phyloP scores from a whole-genome alignment of 169 alveolate genomes.

The Eimeria falciformis region DNA sequence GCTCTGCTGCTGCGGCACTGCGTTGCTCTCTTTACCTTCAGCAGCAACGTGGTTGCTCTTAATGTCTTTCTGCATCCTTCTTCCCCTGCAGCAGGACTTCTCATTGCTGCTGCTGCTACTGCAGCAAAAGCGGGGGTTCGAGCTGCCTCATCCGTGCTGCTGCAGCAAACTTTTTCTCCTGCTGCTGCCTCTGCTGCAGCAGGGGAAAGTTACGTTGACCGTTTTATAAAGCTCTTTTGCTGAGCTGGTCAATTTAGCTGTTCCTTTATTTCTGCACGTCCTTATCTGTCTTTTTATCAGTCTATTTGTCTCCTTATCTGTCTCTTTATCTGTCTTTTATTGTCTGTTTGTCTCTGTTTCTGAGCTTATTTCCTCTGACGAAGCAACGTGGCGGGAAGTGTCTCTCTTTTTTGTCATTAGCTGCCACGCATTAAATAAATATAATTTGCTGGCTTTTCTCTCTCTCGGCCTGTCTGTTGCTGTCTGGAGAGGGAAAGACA shows the following conservation, averaged over 20 bases:
- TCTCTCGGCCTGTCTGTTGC: too few relatives aligned
- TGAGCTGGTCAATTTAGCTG: not conserved
- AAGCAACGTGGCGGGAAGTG: too few relatives aligned
- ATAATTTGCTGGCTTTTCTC: too few relatives aligned
- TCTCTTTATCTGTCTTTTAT: too few relatives aligned
- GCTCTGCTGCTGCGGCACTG: slow-evolving; percentile 39
- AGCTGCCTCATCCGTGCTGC: not conserved
- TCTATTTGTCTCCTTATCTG: not conserved
- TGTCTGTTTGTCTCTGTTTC: not conserved
- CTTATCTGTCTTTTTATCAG: not conserved
- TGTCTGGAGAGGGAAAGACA: too few relatives aligned
- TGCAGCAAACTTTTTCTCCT: not conserved
- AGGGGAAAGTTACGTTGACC: not conserved
- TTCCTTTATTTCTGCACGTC: not conserved
- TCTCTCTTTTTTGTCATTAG: too few relatives aligned
- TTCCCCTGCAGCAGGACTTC: slow-evolving; percentile 20
- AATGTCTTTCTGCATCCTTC: slow-evolving; percentile 45
- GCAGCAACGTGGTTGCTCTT: slow-evolving; percentile 54
- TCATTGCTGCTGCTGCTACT: slow-evolving; percentile 50
- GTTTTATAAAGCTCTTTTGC: not conserved
- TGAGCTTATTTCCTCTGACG: not conserved
- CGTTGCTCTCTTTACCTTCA: slow-evolving; percentile 44
- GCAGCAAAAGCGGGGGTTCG: slow-evolving; percentile 34
- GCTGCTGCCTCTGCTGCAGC: slow-evolving; percentile 45
- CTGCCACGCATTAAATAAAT: too few relatives aligned